Base-by-base conservation (phyloP, 495 filamentous ascomycete genomes). In the Penicillium antarcticum region DNA sequence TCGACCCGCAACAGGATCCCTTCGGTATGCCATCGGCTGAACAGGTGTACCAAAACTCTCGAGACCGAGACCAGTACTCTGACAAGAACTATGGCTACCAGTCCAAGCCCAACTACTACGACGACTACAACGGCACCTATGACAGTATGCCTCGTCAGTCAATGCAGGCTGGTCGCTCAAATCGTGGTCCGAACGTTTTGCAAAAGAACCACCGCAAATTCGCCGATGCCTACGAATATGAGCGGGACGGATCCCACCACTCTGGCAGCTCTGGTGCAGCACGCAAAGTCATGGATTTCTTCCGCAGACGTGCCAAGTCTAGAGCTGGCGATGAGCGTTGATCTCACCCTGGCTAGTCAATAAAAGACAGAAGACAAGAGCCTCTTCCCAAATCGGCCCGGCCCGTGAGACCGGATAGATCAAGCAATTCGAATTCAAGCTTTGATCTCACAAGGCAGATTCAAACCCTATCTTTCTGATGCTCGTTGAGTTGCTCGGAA, bases 211-310 rank as follows among this genome's bases (percentile, higher is more conserved):
- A 88, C 52, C 78, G 86, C 57, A 91, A 89, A 51, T 95, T 98
- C 57, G 84, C 80, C 3, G 90, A 97, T 56, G 90, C 89, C n/a
- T 96, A 92, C 61, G 91, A 96, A 57, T 82, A 84, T 43, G 84
- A 86, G 49, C 77, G 81, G 42, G 80, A 84, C 48, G 71, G 72
- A 33, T 72, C 84, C 7, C 80, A 85, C 47, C 84, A 91, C 65
- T 85, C 82, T 4, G 94, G 92, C 26, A 94, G 87, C 61, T 88
- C 82, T 48, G 89, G 90, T 31, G 87, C 90, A 13, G 90, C 92
- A 14, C 84, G 89, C 57, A 86, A 88, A 60, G 94, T 98, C 41
- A 98, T 98, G 94, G 94, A 97, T 70, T 94, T 96, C 69, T 98
- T 98, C 75, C 81, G 94, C 60, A 76, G 92, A 63, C 80, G 91